These are phyloP conservation scores for Talaromyces amestolkiae DNA, from an alignment of 2,329 filamentous ascomycete genomes.

Conservation along the genomic window DNA sequence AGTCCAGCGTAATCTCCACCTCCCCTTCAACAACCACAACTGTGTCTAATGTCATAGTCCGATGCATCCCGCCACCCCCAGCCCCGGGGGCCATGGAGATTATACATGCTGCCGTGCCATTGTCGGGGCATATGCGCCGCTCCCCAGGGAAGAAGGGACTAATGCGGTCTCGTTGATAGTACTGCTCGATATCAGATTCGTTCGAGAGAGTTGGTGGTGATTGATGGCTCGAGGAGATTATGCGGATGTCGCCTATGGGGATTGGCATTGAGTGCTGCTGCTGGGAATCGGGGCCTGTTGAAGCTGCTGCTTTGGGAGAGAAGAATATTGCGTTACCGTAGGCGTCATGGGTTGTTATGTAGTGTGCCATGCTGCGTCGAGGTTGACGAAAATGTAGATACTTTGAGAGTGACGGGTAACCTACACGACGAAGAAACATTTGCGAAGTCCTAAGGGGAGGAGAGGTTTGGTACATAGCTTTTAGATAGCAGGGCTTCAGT, in stretches of 20 bases:
- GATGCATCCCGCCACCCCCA: constrained; percentile 48
- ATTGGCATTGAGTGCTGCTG: background rate
- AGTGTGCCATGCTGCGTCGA: constrained; percentile 1
- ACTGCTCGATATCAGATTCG: constrained; percentile 4
- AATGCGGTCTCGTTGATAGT: constrained; percentile 5
- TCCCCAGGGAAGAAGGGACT: constrained; percentile 8
- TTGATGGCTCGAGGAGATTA: constrained; percentile 8
- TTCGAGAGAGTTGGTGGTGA: background rate
- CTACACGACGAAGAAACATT: background rate
- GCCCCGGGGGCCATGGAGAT: constrained; percentile 33
- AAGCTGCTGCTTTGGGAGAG: background rate
- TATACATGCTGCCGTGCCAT: constrained; percentile 5
- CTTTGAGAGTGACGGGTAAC: background rate
- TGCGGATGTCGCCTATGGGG: constrained; percentile 9
- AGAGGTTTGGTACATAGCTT: background rate
- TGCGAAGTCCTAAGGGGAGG: background rate
- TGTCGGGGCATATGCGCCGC: constrained; percentile 9
- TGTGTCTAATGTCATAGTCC: constrained; percentile 55
- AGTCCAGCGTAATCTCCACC: constrained; percentile 53
- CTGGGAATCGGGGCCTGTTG: too few relatives aligned
- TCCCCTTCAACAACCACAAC: constrained; percentile 55
- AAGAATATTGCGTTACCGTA: constrained; percentile 5
- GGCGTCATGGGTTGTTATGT: constrained; percentile 10
- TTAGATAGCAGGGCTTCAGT: background rate
- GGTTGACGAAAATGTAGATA: background rate